Evolutionary conservation across 345 rosid species (phyloP).

Genomic region (Eucalyptus fibrosa): DNA sequence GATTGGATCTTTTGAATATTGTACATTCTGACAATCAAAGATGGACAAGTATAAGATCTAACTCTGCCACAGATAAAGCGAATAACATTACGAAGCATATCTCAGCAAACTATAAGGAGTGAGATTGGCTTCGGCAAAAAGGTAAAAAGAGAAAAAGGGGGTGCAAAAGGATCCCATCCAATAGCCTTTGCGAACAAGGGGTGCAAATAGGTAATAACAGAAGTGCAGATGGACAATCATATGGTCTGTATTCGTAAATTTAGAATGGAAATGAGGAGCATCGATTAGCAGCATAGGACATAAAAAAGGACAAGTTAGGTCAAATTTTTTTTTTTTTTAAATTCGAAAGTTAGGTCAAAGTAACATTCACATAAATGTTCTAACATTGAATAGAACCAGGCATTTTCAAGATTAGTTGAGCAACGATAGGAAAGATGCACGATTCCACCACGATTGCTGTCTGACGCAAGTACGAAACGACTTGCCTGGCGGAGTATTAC

Average conservation of each 20-base stretch:
- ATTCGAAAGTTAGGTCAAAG: neutral
- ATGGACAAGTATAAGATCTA: neutral
- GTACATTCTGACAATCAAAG: neutral
- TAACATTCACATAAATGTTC: neutral
- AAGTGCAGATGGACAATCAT: neutral
- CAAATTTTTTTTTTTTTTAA: neutral
- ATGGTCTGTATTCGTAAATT: neutral
- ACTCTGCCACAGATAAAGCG: neutral
- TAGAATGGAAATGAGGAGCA: neutral
- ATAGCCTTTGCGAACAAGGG: neutral
- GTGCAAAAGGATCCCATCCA: neutral
- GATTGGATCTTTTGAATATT: neutral
- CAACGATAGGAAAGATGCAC: neutral
- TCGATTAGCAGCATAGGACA: neutral
- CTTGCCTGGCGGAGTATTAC: conserved; percentile 42
- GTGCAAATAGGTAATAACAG: neutral
- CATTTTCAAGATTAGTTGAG: neutral
- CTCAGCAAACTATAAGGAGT: neutral
- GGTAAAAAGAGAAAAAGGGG: neutral
- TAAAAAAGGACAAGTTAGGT: neutral
- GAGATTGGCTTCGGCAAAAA: neutral
- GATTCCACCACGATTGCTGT: neutral
- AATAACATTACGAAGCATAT: neutral
- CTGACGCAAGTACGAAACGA: neutral
- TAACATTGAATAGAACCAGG: neutral